Conservation (phyloP, 441 rosid genomes). For the Hypseocharis bilobata region DNA sequence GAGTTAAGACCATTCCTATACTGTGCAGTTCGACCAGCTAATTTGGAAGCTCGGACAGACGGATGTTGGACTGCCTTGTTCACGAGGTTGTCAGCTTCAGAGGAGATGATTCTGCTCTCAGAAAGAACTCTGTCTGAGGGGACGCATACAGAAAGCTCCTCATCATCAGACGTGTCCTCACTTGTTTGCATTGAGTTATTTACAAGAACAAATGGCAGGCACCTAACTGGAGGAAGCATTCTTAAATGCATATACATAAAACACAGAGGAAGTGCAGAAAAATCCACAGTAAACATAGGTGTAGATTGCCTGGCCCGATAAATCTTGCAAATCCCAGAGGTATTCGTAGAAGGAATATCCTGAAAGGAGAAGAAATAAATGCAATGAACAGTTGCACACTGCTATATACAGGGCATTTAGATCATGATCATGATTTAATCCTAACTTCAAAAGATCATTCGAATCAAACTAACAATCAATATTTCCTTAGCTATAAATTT, state of each 20-base stretch:
- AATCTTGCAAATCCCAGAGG: conserved; percentile 60
- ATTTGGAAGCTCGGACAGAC: conserved; percentile 41
- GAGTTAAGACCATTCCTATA: conserved; percentile 43
- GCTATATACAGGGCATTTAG: not conserved
- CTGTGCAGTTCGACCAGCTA: conserved; percentile 37
- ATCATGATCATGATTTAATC: not conserved
- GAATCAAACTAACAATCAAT: not conserved
- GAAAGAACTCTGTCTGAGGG: no score
- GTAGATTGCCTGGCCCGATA: conserved; percentile 31
- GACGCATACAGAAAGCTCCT: conserved; percentile 11
- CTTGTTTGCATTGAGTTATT: conserved; percentile 28
- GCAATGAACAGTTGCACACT: not conserved
- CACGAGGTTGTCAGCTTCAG: conserved; percentile 24
- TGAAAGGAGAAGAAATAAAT: conserved; percentile 32
- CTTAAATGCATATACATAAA: conserved; percentile 49
- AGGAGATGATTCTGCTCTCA: conserved; percentile 1
- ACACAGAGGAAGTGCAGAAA: conserved; percentile 55
- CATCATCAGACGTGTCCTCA: conserved; percentile 22
- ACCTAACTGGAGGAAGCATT: conserved; percentile 24
- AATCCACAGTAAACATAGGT: conserved; percentile 62
- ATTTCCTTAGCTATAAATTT: not conserved
- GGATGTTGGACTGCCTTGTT: conserved; percentile 33
- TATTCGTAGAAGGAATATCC: conserved; percentile 35
- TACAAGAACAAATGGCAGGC: conserved; percentile 32
- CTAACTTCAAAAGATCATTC: not conserved